Conservation (phyloP, 345 rosid species). For the Lumnitzera littorea region DNA sequence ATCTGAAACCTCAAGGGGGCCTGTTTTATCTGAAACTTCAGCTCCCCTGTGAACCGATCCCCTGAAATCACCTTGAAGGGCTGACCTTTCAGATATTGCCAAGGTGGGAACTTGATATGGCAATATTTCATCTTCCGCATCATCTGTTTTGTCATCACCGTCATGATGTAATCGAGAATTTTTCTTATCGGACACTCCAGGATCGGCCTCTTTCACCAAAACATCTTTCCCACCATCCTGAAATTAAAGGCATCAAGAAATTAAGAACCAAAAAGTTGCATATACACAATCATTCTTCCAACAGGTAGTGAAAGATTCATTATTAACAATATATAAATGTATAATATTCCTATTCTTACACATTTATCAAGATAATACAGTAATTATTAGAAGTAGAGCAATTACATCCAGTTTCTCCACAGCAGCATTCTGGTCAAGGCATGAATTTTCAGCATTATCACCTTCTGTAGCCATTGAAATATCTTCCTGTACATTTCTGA, state of each 20-base stretch:
- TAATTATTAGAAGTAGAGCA: conserved; percentile 16
- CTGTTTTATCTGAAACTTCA: conserved; percentile 24
- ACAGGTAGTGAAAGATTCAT: not conserved
- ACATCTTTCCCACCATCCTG: conserved; percentile 45
- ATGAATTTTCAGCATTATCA: conserved; percentile 45
- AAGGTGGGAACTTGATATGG: conserved; percentile 85
- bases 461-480: conserved; percentile 41
- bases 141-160: conserved; percentile 39
- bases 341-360: not conserved
- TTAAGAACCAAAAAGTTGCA: conserved; percentile 2
- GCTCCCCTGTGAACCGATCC: conserved; percentile 28
- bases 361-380: not conserved
- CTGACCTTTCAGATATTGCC: conserved; percentile 50
- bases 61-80: conserved; percentile 33
- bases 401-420: conserved; percentile 40
- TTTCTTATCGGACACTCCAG: conserved; percentile 34
- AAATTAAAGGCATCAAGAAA: conserved; percentile 13
- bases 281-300: not conserved
- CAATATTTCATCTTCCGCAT: conserved; percentile 46
- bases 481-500: conserved; percentile 59
- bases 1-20: conserved; percentile 24
- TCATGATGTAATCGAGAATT: conserved; percentile 32
- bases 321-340: not conserved
- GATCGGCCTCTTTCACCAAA: conserved; percentile 25
- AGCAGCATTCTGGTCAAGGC: conserved; percentile 37